A percentile compares a stretch with the other conserved stretches of the same genome.
These are phyloP conservation scores for Xerocomus minutiporus DNA, from an alignment of 1,284 basidiomycete genomes.

Conservation along the genomic window DNA sequence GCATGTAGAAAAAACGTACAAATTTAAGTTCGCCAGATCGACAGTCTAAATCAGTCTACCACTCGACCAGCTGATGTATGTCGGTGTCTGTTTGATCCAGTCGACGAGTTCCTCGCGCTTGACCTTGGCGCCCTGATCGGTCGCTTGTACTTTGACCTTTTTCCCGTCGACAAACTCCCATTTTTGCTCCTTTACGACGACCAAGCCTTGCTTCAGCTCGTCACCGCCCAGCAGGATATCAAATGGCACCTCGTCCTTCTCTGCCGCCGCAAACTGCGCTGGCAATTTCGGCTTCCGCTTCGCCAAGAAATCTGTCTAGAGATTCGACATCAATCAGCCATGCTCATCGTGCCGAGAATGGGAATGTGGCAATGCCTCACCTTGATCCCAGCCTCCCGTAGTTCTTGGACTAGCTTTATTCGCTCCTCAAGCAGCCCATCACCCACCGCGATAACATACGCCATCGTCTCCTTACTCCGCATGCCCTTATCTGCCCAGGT, in stretches of 20 bases:
- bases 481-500: constrained; percentile 74
- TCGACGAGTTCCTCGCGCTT: constrained; percentile 63
- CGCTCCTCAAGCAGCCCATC: constrained; percentile 88
- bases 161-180: constrained; percentile 74
- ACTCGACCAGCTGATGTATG: constrained; percentile 45
- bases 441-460: constrained; percentile 90
- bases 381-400: constrained; percentile 89
- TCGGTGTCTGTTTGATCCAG: constrained; percentile 59
- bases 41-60: constrained; percentile 34
- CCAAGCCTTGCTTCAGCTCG: constrained; percentile 79
- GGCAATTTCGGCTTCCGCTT: constrained; percentile 88
- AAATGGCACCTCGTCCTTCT: constrained; percentile 87
- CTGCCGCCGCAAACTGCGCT: constrained; percentile 87
- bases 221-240: constrained; percentile 87
- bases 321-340: constrained; percentile 1
- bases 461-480: constrained; percentile 90
- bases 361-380: constrained; percentile 35
- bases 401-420: constrained; percentile 75
- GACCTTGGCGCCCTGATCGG: constrained; percentile 66
- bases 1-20: background rate
- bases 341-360: background rate
- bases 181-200: constrained; percentile 89
- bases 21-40: background rate
- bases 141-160: constrained; percentile 66
- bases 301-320: constrained; percentile 86